These are phyloP conservation scores for Phialocephala subalpina DNA, from an alignment of 2,329 filamentous ascomycete species.

Conservation along the genomic window DNA sequence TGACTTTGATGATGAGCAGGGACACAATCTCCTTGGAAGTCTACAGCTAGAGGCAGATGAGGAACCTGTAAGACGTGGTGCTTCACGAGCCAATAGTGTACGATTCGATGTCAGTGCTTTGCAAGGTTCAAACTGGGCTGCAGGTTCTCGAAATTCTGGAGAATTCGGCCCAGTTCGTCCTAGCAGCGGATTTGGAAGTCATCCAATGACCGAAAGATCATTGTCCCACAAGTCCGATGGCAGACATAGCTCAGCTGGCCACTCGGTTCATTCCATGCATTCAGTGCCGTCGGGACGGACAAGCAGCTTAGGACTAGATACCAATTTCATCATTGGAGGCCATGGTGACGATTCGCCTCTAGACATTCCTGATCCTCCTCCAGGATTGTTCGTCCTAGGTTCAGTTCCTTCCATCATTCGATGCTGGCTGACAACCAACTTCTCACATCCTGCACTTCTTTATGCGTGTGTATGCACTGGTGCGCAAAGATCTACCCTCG, in stretches of 20 bases:
- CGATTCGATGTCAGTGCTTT: constrained; percentile 96
- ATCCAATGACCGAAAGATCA: constrained; percentile 87
- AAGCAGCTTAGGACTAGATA: constrained; percentile 88
- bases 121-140: constrained; percentile 85
- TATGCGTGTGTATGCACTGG: constrained; percentile 95
- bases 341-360: constrained; percentile 74
- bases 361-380: constrained; percentile 78
- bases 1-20: constrained; percentile 84
- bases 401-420: constrained; percentile 93
- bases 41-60: constrained; percentile 89
- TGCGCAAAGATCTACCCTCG: constrained; percentile 86
- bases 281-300: constrained; percentile 82
- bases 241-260: constrained; percentile 90
- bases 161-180: constrained; percentile 83
- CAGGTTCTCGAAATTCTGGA: constrained; percentile 81
- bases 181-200: constrained; percentile 79
- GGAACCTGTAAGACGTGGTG: constrained; percentile 82
- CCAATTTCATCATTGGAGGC: constrained; percentile 68
- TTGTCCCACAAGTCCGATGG: constrained; percentile 97
- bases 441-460: constrained; percentile 86
- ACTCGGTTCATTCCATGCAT: constrained; percentile 74
- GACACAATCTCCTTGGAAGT: constrained; percentile 79
- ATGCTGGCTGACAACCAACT: constrained; percentile 92
- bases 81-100: constrained; percentile 94
- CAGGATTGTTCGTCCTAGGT: constrained; percentile 84